Percentiles rank a stretch among this genome's conserved stretches.
Conservation (phyloP, 176 grass and related monocot species). For the Coix lacrymajobi region DNA sequence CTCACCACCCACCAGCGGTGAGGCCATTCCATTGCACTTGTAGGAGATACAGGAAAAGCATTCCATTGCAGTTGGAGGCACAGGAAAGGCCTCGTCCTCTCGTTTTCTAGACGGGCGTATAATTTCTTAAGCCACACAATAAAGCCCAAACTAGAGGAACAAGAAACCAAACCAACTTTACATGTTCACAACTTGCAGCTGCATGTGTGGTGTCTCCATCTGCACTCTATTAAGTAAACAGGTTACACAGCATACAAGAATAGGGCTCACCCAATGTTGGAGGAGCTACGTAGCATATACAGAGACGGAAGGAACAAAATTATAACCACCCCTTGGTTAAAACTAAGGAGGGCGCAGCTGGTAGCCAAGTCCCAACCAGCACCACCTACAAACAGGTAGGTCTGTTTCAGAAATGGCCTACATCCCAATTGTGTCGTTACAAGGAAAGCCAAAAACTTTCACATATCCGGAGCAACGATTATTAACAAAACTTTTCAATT, state of each 20-base stretch:
- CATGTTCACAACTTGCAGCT: no score
- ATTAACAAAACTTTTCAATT: conserved; percentile 38
- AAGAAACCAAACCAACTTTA: no score
- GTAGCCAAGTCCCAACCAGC: not conserved
- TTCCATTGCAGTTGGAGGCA: no score
- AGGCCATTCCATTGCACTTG: no score
- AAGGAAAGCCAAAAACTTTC: conserved; percentile 23
- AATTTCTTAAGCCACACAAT: no score
- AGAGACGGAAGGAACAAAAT: not conserved
- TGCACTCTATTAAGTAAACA: not conserved
- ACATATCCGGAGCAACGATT: conserved; percentile 44
- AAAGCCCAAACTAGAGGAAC: no score
- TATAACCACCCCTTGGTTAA: conserved; percentile 4
- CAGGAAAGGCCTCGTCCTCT: no score
- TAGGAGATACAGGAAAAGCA: no score
- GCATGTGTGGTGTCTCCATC: not conserved
- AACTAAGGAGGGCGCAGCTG: not conserved
- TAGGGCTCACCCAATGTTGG: not conserved
- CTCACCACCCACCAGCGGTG: no score
- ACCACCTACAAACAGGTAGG: not conserved
- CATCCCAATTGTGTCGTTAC: not conserved
- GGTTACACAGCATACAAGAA: not conserved
- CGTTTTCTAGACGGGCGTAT: no score
- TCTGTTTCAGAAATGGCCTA: conserved; percentile 4
- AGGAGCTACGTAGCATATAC: not conserved